These are phyloP conservation scores for Rhynchospora breviuscula DNA, from an alignment of 176 grass and related monocot genomes.

Conservation along the genomic window DNA sequence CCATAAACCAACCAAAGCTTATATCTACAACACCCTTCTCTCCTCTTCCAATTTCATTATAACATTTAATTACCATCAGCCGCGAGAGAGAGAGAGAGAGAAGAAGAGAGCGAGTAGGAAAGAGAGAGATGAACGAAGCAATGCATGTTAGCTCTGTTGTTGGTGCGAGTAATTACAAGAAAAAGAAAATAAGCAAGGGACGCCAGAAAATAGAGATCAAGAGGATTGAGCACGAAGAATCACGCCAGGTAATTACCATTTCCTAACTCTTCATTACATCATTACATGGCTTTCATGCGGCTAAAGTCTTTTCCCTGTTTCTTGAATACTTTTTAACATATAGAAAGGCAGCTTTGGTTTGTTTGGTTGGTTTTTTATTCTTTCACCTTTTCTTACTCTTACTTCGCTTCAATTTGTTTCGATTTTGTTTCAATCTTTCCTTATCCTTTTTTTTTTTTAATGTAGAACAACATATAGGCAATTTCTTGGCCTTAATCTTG, in stretches of 20 bases:
- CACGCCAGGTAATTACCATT: constrained; percentile 10
- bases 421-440: too few relatives aligned
- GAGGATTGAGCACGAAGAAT: constrained; percentile 25
- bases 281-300: too few relatives aligned
- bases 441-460: too few relatives aligned
- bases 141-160: neutral
- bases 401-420: too few relatives aligned
- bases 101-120: neutral
- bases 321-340: neutral
- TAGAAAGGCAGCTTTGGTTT: too few relatives aligned
- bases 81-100: neutral
- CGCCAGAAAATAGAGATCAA: constrained; percentile 60
- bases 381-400: too few relatives aligned
- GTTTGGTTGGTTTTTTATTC: too few relatives aligned
- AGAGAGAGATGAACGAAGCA: neutral
- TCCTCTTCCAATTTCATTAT: too few relatives aligned
- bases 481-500: too few relatives aligned
- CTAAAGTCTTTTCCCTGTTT: neutral
- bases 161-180: neutral
- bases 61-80: neutral
- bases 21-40: too few relatives aligned
- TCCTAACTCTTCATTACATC: neutral
- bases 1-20: too few relatives aligned
- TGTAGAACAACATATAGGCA: too few relatives aligned
- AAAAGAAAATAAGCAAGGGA: constrained; percentile 39